Percentiles rank a stretch among this genome's conserved stretches.
Conservation (phyloP, 192 early-diverging fungal genomes). For the Allomyces macrogynus region DNA sequence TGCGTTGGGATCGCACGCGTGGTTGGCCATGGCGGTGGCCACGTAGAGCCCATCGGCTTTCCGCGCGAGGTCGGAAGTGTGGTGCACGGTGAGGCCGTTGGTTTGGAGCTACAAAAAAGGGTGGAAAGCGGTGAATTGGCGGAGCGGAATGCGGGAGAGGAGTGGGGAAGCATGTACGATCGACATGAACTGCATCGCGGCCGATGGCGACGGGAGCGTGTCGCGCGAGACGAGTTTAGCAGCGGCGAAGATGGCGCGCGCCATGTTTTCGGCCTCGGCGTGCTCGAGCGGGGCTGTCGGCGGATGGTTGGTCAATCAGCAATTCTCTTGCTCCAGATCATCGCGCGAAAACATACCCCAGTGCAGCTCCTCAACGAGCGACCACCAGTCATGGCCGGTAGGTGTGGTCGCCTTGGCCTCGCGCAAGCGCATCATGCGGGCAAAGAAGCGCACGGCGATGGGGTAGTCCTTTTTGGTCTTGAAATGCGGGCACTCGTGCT, state of each 20-base stretch:
- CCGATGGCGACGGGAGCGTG: not conserved
- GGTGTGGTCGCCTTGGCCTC: too few relatives aligned
- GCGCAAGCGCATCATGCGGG: not conserved
- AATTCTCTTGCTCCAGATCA: too few relatives aligned
- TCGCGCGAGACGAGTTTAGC: not conserved
- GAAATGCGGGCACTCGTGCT: not conserved
- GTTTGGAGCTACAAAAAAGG: not conserved
- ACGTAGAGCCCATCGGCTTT: not conserved
- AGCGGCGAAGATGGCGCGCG: not conserved
- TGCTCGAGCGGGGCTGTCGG: too few relatives aligned
- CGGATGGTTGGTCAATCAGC: too few relatives aligned
- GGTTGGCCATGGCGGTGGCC: not conserved
- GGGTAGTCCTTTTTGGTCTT: not conserved
- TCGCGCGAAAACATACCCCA: too few relatives aligned
- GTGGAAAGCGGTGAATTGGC: too few relatives aligned
- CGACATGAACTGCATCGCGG: not conserved
- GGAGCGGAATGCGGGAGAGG: too few relatives aligned
- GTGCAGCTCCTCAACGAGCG: not conserved
- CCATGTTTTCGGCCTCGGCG: not conserved
- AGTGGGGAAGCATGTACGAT: not conserved
- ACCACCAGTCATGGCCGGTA: not conserved
- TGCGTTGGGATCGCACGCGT: not conserved
- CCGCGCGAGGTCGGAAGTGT: not conserved
- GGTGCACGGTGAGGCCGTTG: not conserved
- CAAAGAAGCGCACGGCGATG: not conserved